These are phyloP conservation scores for Hevea brasiliensis DNA, from an alignment of 345 rosid genomes.

Conservation along the genomic window DNA sequence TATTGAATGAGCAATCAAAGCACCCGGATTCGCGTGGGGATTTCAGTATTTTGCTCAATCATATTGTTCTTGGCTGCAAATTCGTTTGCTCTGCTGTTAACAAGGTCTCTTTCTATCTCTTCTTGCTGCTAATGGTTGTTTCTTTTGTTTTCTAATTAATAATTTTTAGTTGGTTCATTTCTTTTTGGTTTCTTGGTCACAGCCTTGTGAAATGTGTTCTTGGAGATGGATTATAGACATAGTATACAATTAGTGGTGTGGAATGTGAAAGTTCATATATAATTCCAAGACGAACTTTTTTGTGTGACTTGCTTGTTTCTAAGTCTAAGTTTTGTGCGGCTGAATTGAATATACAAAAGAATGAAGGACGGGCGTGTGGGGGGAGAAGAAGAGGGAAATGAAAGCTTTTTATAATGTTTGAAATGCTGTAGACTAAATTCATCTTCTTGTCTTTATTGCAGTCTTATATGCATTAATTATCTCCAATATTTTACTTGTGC, in stretches of 20 bases:
- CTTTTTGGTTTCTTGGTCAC: not conserved
- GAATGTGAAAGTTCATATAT: not conserved
- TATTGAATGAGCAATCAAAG: constrained; percentile 83
- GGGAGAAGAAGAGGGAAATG: too few species aligned
- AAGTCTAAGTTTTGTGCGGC: too few species aligned
- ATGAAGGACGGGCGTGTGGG: too few species aligned
- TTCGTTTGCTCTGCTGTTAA: constrained; percentile 93
- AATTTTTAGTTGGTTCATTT: not conserved
- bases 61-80: constrained; percentile 98
- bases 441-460: too few species aligned
- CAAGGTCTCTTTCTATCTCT: constrained; percentile 48
- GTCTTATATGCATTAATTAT: not conserved
- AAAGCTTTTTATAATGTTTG: too few species aligned
- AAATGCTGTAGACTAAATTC: too few species aligned
- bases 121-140: not conserved
- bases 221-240: not conserved
- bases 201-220: not conserved
- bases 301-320: not conserved
- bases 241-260: not conserved
- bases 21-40: constrained; percentile 98
- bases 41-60: constrained; percentile 81
- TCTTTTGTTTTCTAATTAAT: not conserved
- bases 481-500: constrained; percentile 23
- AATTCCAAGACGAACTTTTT: too few species aligned
- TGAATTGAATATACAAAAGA: too few species aligned